A percentile compares a stretch with the other conserved stretches of the same genome.
Conservation (phyloP, 192 early-diverging fungal species). For the Backusella morwellensis region DNA sequence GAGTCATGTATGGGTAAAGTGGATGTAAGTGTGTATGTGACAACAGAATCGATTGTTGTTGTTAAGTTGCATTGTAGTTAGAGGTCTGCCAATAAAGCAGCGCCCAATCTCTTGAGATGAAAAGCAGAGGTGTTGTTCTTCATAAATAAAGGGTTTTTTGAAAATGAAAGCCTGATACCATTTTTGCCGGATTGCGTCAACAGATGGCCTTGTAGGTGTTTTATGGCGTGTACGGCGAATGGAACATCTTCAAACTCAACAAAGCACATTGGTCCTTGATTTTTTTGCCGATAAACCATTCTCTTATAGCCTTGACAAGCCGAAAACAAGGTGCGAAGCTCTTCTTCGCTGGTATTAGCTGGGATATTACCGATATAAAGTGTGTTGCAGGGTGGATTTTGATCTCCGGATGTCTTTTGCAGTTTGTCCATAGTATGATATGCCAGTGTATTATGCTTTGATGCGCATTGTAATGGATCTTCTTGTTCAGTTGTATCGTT, state of each 20-base stretch:
- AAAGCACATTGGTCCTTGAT: slow-evolving; percentile 98
- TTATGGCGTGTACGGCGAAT: slow-evolving; percentile 87
- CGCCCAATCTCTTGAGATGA: slow-evolving; percentile 2
- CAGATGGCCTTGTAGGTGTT: slow-evolving; percentile 81
- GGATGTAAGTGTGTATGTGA: neutral
- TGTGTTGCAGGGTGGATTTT: slow-evolving; percentile 99
- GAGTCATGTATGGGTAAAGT: too few relatives aligned
- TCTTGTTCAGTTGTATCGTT: slow-evolving; percentile 14
- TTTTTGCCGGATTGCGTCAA: slow-evolving; percentile 86
- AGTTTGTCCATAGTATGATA: slow-evolving; percentile 22
- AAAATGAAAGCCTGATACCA: slow-evolving; percentile 94
- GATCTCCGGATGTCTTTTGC: slow-evolving; percentile 63
- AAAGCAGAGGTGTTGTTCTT: slow-evolving; percentile 14
- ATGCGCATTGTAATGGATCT: slow-evolving; percentile 41
- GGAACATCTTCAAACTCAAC: slow-evolving; percentile 97
- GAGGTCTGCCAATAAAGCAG: slow-evolving; percentile 11
- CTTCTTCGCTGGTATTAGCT: slow-evolving; percentile 83
- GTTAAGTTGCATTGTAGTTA: neutral
- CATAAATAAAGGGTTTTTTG: slow-evolving; percentile 86
- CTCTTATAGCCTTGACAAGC: slow-evolving; percentile 87
- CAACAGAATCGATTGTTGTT: neutral
- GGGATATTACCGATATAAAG: slow-evolving; percentile 98
- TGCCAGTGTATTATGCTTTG: slow-evolving; percentile 43
- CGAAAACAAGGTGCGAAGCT: slow-evolving; percentile 80
- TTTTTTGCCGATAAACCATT: slow-evolving; percentile 82